Evolutionary conservation across 176 grass and related monocot species (phyloP).

Genomic region (Metroxylon sagu): DNA sequence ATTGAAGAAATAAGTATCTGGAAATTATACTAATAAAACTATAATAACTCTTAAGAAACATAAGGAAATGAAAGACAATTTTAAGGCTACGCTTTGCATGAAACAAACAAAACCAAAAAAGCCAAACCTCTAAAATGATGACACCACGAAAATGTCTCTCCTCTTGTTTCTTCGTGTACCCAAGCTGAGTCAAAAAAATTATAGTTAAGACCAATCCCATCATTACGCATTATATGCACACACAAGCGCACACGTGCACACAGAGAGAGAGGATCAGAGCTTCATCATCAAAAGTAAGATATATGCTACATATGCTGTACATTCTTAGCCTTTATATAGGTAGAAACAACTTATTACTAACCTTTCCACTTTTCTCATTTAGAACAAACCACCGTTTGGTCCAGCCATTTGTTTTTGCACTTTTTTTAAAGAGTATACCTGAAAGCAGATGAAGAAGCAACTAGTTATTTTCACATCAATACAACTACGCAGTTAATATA

Average conservation of each 20-base stretch:
- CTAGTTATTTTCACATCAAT: not conserved
- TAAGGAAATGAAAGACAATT: too few species aligned
- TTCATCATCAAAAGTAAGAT: too few species aligned
- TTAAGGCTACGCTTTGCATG: too few species aligned
- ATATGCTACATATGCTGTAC: too few species aligned
- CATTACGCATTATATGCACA: not conserved
- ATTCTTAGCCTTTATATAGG: not conserved
- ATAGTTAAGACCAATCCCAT: slow-evolving; percentile 20
- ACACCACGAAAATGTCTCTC: slow-evolving; percentile 82
- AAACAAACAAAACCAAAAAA: slow-evolving; percentile 10
- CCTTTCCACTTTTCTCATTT: slow-evolving; percentile 94
- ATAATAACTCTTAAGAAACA: too few species aligned
- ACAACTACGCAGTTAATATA: too few species aligned
- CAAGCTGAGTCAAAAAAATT: slow-evolving; percentile 52
- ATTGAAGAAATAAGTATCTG: too few species aligned
- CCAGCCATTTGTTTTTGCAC: slow-evolving; percentile 87
- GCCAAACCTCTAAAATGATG: slow-evolving; percentile 65
- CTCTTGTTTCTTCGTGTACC: slow-evolving; percentile 94
- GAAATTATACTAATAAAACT: too few species aligned
- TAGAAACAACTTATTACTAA: slow-evolving; percentile 17
- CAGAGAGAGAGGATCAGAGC: not conserved
- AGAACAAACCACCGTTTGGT: slow-evolving; percentile 81
- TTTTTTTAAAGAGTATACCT: slow-evolving; percentile 88
- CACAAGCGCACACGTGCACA: not conserved
- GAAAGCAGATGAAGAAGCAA: slow-evolving; percentile 9